Evolutionary conservation across 352 stramenopile genomes (phyloP).

Genomic region (Phytophthora parvispora): DNA sequence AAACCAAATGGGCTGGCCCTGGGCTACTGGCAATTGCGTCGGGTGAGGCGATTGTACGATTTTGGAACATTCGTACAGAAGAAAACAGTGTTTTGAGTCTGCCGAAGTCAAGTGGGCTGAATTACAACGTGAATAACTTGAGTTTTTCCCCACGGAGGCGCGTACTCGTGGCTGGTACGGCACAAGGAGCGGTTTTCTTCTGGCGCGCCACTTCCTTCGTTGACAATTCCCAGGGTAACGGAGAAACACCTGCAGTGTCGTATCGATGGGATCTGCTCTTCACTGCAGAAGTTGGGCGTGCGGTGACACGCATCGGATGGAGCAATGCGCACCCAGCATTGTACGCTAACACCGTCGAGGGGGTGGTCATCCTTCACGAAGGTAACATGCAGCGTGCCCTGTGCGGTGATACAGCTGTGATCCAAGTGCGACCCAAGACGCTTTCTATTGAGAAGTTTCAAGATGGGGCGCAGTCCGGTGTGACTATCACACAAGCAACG

Average conservation of each 20-base stretch:
- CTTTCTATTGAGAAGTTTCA: conserved; percentile 84
- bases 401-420: conserved; percentile 84
- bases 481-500: conserved; percentile 70
- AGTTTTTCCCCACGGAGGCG: conserved; percentile 92
- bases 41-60: conserved; percentile 90
- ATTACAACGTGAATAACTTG: conserved; percentile 86
- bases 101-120: conserved; percentile 49
- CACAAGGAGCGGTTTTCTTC: conserved; percentile 89
- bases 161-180: conserved; percentile 90
- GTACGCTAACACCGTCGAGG: conserved; percentile 78
- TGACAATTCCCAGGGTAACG: conserved; percentile 17
- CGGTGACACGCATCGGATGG: conserved; percentile 76
- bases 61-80: conserved; percentile 94
- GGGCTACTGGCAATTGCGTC: conserved; percentile 93
- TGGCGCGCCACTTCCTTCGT: conserved; percentile 85
- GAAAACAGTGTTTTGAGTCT: conserved; percentile 94
- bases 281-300: conserved; percentile 55
- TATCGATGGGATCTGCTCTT: conserved; percentile 84
- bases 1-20: conserved; percentile 91
- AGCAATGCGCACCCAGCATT: conserved; percentile 67
- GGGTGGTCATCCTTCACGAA: conserved; percentile 87
- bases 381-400: conserved; percentile 88
- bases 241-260: conserved; percentile 26
- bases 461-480: conserved; percentile 52
- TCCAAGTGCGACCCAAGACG: conserved; percentile 80